Base-by-base conservation (phyloP, 176 grass and related monocot species). In the Leersia perrieri region DNA sequence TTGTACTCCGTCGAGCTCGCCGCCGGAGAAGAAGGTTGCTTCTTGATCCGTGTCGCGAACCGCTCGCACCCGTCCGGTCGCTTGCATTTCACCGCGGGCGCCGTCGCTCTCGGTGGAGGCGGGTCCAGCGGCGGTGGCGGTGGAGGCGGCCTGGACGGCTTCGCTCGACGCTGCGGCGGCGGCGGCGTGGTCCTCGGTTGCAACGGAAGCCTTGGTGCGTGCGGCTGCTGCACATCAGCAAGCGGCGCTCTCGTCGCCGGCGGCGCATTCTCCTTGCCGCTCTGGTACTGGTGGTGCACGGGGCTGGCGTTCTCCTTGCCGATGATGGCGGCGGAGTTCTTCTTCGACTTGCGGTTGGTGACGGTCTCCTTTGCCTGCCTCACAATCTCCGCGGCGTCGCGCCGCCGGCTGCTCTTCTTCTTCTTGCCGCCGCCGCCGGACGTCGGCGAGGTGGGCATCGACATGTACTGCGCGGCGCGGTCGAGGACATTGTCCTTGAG, bases 41-140 rank as follows among this genome's bases (percentile, higher is more conserved):
- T 93, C 83, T 94, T 92, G 60, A 94, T 83, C 88, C 88, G 72
- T 64, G 79, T 91, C 3, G 90, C 91, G 90, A 98, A 94, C 27
- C 95, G 92, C 77, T 94, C 92, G 51, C 74, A 87, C 8, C 81
- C 89, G 40, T 84, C 90, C 0, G 72, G 87, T 63, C 78, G 86
- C 42, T 32, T 90, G 55, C 84, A 74, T 57, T 87, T 89, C 77
- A 82, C 80, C 38, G 58, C 79, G 73, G 74, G 29, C 28, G 76
- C 28, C 12, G 39, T 53, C 15, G 70, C 30, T 65, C 60, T 26
- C 5, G 55, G 0, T 0, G 78, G n/a, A n/a, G n/a, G 27, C 14
- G 73, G 74, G 16, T 65, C 79, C 0, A 70, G 73, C 36, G 73
- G 86, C 5, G 92, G 89, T 2, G 92, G 89, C 0, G 92, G 92